Base-by-base conservation (phyloP, 2,329 filamentous ascomycete species). In the Fusarium protoensiforme region DNA sequence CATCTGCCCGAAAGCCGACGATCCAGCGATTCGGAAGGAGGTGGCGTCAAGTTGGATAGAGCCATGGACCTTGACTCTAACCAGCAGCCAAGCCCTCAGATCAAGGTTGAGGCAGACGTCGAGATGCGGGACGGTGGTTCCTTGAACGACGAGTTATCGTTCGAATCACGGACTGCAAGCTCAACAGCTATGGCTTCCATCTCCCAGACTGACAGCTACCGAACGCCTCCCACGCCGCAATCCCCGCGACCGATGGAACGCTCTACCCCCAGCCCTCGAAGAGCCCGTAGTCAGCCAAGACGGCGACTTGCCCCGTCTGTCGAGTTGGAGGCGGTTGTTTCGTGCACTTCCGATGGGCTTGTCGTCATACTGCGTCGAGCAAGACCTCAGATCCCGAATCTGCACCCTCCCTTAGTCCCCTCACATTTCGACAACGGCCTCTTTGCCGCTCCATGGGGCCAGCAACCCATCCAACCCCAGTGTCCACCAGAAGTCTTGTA, bases 291-390 rank as follows among this genome's bases (percentile, higher is more conserved):
- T 22, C 69, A 62, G 10, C 53, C 64, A 27, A 54, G 61, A 31
- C 61, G 54, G 36, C 68, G 69, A 75, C 76, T 78, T 0, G 79
- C 84, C 8, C 82, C 82, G 3, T 86, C 87, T 2, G 86, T 94
- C 60, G 94, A 97, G 82, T 85, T 97, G 5, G 94, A 97, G 83
- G 94, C 94, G 3, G 94, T 97, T n/a, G 92, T 97, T 7, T 97
- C 94, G 0, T 97, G 94, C 82, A 94, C 94, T 3, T 97, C 94
- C 0, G 94, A 97, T 80, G 94, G 94, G 1, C 85, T 97, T 1
- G 94, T 97, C 3, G 94, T 97, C 9, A 91, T 96, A 58, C 84
- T 97, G 16, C 90, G 94, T 64, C 90, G 89, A 72, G 94, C 94
- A 27, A 89, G 93, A 29, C 92, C 93, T 5, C 87, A 90, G 9